These are phyloP conservation scores for Penicillium sp. DNA, from an alignment of 2,329 filamentous ascomycete genomes.

Conservation along the genomic window DNA sequence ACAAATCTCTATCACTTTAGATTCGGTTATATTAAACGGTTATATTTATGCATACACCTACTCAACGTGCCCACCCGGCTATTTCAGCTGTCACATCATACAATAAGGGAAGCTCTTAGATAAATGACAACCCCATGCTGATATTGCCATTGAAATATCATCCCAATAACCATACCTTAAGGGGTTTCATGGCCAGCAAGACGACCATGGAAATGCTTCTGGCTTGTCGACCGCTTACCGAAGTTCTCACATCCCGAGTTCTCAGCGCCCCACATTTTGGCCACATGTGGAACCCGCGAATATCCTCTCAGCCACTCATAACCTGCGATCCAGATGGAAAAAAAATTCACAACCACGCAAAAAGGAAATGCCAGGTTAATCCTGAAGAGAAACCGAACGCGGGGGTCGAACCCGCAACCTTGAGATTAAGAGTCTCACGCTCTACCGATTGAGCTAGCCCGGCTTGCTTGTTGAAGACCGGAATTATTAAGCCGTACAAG, in stretches of 20 bases:
- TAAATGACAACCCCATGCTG: slow-evolving; percentile 24
- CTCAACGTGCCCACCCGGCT: too few relatives aligned
- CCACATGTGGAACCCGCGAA: slow-evolving; percentile 5
- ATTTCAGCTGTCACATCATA: too few relatives aligned
- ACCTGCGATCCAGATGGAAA: background rate
- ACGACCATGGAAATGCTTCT: slow-evolving; percentile 56
- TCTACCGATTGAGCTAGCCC: slow-evolving; percentile 54
- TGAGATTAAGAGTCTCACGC: slow-evolving; percentile 53
- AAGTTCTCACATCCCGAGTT: slow-evolving; percentile 49
- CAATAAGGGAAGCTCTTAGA: too few relatives aligned
- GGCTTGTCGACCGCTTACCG: slow-evolving; percentile 69
- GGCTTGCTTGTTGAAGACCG: slow-evolving; percentile 26
- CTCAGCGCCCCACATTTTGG: slow-evolving; percentile 61
- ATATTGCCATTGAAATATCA: slow-evolving; percentile 72
- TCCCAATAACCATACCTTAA: slow-evolving; percentile 61
- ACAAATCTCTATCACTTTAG: too few relatives aligned
- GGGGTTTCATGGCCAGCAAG: slow-evolving; percentile 60
- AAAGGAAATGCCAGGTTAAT: slow-evolving; percentile 18
- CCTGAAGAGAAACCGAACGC: slow-evolving; percentile 37
- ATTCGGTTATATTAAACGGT: too few relatives aligned
- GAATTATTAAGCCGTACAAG: background rate
- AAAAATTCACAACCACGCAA: slow-evolving; percentile 13
- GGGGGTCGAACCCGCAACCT: slow-evolving; percentile 45
- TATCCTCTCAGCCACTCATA: slow-evolving; percentile 13
- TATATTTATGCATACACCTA: too few relatives aligned